These are phyloP conservation scores for Blepharisma stoltei DNA, from an alignment of 73 alveolate genomes.

Conservation along the genomic window DNA sequence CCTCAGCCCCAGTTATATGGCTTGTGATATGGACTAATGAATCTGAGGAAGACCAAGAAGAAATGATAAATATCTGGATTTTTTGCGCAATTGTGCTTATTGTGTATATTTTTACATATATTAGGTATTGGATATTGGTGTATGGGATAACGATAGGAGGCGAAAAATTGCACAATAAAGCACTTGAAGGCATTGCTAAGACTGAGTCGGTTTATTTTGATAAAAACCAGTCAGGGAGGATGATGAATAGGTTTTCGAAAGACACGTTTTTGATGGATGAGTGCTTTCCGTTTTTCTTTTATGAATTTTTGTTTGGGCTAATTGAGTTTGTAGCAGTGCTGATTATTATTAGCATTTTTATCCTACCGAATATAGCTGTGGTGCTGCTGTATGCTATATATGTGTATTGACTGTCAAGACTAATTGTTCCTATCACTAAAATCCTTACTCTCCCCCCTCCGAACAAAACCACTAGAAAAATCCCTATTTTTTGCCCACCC, in stretches of 20 bases:
- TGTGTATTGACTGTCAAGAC: neutral
- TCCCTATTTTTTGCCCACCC: no score
- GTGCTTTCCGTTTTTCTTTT: neutral
- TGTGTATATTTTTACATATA: no score
- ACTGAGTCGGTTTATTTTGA: slow-evolving; percentile 62
- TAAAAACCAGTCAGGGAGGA: slow-evolving; percentile 87
- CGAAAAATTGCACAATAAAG: neutral
- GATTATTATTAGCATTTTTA: neutral
- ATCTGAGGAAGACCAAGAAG: no score
- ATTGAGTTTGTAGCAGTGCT: neutral
- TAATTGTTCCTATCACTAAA: neutral
- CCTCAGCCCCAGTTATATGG: no score
- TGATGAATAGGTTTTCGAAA: slow-evolving; percentile 72
- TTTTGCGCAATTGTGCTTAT: no score
- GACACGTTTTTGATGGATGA: slow-evolving; percentile 34
- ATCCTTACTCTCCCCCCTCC: no score
- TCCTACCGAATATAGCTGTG: neutral
- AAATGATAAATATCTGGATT: no score
- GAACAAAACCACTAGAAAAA: no score
- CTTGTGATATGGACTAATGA: no score
- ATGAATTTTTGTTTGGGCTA: neutral
- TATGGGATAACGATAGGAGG: no score
- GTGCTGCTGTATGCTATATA: neutral
- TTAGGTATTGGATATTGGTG: no score
- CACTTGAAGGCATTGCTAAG: neutral